Base-by-base conservation (phyloP, 2,329 filamentous ascomycete species). In the Niveomyces coronatus region DNA sequence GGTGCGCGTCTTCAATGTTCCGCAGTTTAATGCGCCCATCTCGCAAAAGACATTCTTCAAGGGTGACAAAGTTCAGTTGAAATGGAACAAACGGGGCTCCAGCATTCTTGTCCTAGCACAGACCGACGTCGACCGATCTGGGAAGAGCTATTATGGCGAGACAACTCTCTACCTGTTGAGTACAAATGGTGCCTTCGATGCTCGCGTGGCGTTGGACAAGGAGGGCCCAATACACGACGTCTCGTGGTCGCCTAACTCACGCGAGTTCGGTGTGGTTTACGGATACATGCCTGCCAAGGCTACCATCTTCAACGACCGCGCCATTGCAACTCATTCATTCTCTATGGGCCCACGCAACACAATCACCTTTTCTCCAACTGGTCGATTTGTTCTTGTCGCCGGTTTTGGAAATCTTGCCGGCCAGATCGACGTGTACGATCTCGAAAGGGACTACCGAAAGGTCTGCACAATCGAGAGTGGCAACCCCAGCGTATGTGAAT, bases 31-130 rank as follows among this genome's bases (percentile, higher is more conserved):
- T 46, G 68, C 67, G 37, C 80, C 88, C 4, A 79, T 94, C 35
- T 95, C 89, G 27, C 89, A 96, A 60, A 98, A 98, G 79, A 95
- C 83, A 2, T 98, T 98, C 58, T 98, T 87, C 77, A 98, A 98
- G 69, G 88, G 88, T 46, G 91, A 98, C 70, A 96, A 96, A 69
- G 89, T 98, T 33, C 87, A 95, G 63, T 69, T 98, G 56, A 95
- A 95, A 68, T 98, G 91, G 91, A 98, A 98, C 64, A 76, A 82
- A 49, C 71, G 86, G 45, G 91, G 91, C 37, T 94, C 88, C 26
- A 89, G 82, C 57, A 64, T 96, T 56, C 83, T 98, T 54, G 89
- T 96, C 48, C 76, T 98, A 53, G 89, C 91, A 40, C 88, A 96
- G 68, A 98, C 91, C 22, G 91, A 98, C 46, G 91, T 96, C 38